These are phyloP conservation scores for Dactylellina drechsleri DNA, from an alignment of 2,329 filamentous ascomycete species.

Conservation along the genomic window DNA sequence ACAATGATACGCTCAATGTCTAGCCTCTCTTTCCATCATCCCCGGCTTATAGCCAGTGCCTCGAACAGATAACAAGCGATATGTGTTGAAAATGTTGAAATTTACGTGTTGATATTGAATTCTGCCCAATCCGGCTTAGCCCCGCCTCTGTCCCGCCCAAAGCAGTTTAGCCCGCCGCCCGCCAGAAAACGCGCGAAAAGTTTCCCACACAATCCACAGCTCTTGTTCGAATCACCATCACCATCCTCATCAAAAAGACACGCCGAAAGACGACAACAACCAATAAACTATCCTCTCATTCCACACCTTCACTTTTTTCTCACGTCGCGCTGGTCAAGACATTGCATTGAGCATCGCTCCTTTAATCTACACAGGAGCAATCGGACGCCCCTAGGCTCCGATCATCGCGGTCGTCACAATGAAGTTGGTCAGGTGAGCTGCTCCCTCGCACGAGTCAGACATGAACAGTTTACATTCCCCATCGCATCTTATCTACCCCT, in stretches of 20 bases:
- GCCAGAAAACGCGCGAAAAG: conserved; percentile 44
- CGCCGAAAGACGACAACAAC: conserved; percentile 14
- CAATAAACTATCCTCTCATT: background rate
- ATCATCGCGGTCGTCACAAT: conserved; percentile 68
- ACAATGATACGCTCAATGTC: too few relatives aligned
- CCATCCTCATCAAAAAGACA: conserved; percentile 13
- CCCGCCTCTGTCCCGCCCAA: conserved; percentile 1
- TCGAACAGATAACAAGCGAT: background rate
- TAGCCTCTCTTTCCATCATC: too few relatives aligned
- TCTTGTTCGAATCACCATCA: conserved; percentile 20
- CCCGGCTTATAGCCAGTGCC: too few relatives aligned
- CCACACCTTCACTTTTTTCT: conserved; percentile 8
- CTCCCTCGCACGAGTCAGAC: conserved; percentile 1
- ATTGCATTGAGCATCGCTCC: conserved; percentile 16
- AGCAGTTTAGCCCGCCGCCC: background rate
- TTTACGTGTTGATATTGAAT: conserved; percentile 5
- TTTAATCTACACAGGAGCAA: conserved; percentile 4
- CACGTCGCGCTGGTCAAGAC: conserved; percentile 12
- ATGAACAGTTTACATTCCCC: conserved; percentile 53
- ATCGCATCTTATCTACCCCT: conserved; percentile 59
- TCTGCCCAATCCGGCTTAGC: conserved; percentile 16
- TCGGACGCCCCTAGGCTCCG: conserved; percentile 30
- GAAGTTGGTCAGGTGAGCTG: conserved; percentile 88
- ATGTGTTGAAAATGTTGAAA: conserved; percentile 44
- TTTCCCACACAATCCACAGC: conserved; percentile 39